Percentiles rank a stretch among this genome's conserved stretches.
Evolutionary conservation across 2,329 filamentous ascomycete genomes (phyloP).

Genomic region (Trichoderma semiorbis): DNA sequence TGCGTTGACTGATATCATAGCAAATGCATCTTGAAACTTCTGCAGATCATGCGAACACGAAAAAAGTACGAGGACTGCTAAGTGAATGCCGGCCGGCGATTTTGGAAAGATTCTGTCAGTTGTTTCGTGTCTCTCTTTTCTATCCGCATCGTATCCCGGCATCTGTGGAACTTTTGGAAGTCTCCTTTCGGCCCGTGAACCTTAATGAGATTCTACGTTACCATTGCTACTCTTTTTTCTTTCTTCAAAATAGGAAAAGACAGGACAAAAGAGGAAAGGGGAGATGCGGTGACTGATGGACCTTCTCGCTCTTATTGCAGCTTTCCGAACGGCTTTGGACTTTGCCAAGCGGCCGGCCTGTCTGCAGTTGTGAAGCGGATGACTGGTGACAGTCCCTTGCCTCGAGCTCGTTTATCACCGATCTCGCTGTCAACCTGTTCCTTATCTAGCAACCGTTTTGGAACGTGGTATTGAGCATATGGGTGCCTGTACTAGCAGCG

Average conservation of each 20-base stretch:
- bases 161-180: background rate
- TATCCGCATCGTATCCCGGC: background rate
- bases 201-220: background rate
- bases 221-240: background rate
- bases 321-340: background rate
- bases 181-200: background rate
- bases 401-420: background rate
- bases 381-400: background rate
- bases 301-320: background rate
- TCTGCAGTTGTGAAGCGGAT: background rate
- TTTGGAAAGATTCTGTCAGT: background rate
- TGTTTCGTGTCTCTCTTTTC: background rate
- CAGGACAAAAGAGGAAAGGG: background rate
- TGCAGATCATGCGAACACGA: background rate
- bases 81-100: background rate
- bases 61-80: background rate
- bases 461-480: background rate
- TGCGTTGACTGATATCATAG: conserved; percentile 5
- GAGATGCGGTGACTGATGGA: background rate
- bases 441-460: background rate
- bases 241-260: background rate
- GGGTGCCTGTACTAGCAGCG: background rate
- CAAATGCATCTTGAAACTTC: background rate
- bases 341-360: background rate
- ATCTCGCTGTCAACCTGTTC: background rate